phyloP scores from a whole-genome alignment of 768 basidiomycete genomes.

The Suillus clintonianus region DNA sequence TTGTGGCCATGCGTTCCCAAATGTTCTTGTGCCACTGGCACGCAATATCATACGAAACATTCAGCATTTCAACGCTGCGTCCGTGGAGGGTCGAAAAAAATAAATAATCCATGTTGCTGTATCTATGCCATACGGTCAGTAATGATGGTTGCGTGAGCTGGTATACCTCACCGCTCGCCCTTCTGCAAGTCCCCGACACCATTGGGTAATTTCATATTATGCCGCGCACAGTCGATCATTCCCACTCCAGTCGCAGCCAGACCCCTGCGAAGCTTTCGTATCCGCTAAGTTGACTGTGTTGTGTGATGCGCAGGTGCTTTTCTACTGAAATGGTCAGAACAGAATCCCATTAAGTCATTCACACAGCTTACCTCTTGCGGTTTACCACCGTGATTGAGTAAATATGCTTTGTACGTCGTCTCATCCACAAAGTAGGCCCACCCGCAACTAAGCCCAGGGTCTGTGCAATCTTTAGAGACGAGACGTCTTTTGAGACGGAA shows the following conservation, averaged over 20 bases:
- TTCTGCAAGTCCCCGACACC: neutral
- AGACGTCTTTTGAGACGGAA: slow-evolving; percentile 30
- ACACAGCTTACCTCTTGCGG: slow-evolving; percentile 22
- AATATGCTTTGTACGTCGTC: slow-evolving; percentile 14
- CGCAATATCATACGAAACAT: slow-evolving; percentile 23
- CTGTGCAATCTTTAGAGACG: slow-evolving; percentile 22
- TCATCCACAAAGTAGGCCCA: slow-evolving; percentile 29
- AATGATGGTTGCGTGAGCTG: neutral
- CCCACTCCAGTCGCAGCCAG: slow-evolving; percentile 13
- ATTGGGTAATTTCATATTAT: slow-evolving; percentile 10
- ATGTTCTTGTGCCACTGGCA: slow-evolving; percentile 21
- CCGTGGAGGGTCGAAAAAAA: slow-evolving; percentile 17
- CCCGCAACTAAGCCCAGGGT: slow-evolving; percentile 30
- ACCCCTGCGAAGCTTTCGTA: slow-evolving; percentile 1
- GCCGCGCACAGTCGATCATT: slow-evolving; percentile 7
- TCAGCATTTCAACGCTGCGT: neutral
- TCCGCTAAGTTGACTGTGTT: slow-evolving; percentile 4
- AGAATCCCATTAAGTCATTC: no score
- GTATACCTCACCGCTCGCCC: neutral
- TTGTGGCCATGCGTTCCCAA: neutral
- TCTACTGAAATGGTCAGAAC: slow-evolving; percentile 17
- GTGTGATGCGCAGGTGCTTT: neutral
- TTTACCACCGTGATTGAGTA: slow-evolving; percentile 15
- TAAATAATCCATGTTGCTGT: slow-evolving; percentile 36
- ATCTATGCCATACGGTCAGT: neutral